Evolutionary conservation across 2,329 filamentous ascomycete species (phyloP).

Genomic region (Hymenoscyphus fraxineus): DNA sequence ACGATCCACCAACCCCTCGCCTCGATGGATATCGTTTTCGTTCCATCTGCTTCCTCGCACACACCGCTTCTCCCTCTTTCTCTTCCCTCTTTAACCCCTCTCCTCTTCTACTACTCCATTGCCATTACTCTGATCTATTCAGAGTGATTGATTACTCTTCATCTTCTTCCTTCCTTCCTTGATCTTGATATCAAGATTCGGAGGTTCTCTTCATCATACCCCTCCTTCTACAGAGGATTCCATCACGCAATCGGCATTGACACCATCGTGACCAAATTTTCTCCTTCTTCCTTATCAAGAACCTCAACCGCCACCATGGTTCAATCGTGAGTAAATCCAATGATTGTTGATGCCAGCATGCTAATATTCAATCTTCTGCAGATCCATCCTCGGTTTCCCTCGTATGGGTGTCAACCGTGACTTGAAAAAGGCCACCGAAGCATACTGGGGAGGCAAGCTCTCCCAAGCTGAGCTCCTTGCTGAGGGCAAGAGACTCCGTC

Average conservation of each 20-base stretch:
- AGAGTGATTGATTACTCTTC: slow-evolving; percentile 12
- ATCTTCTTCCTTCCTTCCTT: slow-evolving; percentile 9
- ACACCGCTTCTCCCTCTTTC: slow-evolving; percentile 14
- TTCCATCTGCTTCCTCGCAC: background rate
- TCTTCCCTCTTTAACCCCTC: slow-evolving; percentile 15
- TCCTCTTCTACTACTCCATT: slow-evolving; percentile 8
- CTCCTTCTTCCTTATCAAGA: slow-evolving; percentile 18
- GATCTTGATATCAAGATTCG: slow-evolving; percentile 8
- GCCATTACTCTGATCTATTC: slow-evolving; percentile 11
- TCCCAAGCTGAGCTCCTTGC: slow-evolving; percentile 84
- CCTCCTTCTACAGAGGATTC: slow-evolving; percentile 18
- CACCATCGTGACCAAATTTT: slow-evolving; percentile 16
- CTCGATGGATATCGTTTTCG: background rate
- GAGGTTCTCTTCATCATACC: slow-evolving; percentile 4
- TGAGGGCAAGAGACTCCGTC: slow-evolving; percentile 94
- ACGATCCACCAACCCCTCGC: slow-evolving; percentile 12
- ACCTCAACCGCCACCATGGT: slow-evolving; percentile 46
- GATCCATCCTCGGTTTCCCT: slow-evolving; percentile 90
- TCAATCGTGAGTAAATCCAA: slow-evolving; percentile 49
- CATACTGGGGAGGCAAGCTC: slow-evolving; percentile 95
- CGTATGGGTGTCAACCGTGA: slow-evolving; percentile 98
- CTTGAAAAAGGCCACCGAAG: slow-evolving; percentile 99
- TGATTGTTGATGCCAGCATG: slow-evolving; percentile 6
- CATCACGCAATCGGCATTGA: slow-evolving; percentile 23
- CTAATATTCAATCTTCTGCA: slow-evolving; percentile 21